phyloP scores from a whole-genome alignment of 108 stramenopile species.

The Asterionellopsis glacialis region DNA sequence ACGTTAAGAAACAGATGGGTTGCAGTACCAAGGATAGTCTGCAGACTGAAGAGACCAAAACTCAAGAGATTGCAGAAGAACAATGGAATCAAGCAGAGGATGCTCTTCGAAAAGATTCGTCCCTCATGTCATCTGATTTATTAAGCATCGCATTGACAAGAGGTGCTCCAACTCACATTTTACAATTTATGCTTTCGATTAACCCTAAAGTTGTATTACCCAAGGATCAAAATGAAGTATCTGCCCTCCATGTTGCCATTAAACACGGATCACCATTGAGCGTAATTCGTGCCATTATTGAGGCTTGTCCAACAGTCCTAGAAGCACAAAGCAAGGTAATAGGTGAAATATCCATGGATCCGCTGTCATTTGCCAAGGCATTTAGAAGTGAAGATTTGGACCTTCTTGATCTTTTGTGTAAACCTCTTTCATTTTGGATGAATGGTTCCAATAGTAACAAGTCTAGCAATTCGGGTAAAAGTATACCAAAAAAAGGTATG shows the following conservation, averaged over 20 bases:
- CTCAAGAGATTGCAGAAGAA: not conserved
- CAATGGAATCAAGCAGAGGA: constrained; percentile 15
- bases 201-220: constrained; percentile 32
- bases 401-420: constrained; percentile 30
- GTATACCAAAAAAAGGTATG: not conserved
- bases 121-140: constrained; percentile 11
- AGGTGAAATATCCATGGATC: constrained; percentile 12
- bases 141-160: constrained; percentile 1
- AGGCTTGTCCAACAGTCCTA: constrained; percentile 33
- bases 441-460: not conserved
- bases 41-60: no score
- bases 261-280: constrained; percentile 11
- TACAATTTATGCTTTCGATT: constrained; percentile 22
- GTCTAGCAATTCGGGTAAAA: not conserved
- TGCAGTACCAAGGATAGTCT: no score
- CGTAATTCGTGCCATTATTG: constrained; percentile 17
- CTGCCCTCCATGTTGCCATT: constrained; percentile 36
- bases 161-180: constrained; percentile 9
- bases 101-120: constrained; percentile 8
- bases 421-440: constrained; percentile 24
- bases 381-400: constrained; percentile 16
- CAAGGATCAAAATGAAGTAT: constrained; percentile 28
- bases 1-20: no score
- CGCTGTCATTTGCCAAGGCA: constrained; percentile 30
- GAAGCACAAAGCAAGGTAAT: constrained; percentile 16